phyloP scores from a whole-genome alignment of 176 grass and related monocot species.

The Pontederia paniculata region DNA sequence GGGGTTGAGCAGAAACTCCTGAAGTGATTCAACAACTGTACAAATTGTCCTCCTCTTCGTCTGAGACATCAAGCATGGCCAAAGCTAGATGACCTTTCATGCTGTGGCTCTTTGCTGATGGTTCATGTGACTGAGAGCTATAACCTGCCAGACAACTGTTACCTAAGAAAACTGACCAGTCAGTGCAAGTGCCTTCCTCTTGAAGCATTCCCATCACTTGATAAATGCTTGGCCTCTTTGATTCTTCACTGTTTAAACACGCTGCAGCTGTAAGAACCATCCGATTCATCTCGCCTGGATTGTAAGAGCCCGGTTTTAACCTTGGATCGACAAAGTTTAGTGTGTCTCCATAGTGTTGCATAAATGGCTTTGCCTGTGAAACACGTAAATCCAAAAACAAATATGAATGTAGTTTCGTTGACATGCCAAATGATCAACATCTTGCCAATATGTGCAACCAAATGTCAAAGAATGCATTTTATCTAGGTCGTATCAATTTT shows the following conservation, averaged over 20 bases:
- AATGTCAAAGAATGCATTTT: no score
- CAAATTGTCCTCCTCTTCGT: conserved; percentile 33
- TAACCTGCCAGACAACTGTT: conserved; percentile 36
- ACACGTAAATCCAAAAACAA: not conserved
- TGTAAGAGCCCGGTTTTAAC: conserved; percentile 20
- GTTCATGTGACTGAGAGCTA: conserved; percentile 12
- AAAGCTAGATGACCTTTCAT: conserved; percentile 39
- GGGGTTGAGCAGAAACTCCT: no score
- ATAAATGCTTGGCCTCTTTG: conserved; percentile 27
- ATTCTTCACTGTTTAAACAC: conserved; percentile 29
- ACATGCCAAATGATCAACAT: no score
- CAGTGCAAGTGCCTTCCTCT: conserved; percentile 18
- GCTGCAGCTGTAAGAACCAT: conserved; percentile 26
- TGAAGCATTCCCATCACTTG: conserved; percentile 28
- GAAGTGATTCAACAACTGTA: conserved; percentile 16
- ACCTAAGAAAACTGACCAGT: conserved; percentile 29
- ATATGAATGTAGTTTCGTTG: no score
- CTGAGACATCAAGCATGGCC: conserved; percentile 39
- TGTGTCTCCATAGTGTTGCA: conserved; percentile 23
- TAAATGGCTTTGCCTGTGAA: conserved; percentile 39
- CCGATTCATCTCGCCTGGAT: conserved; percentile 21
- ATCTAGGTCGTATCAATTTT: no score
- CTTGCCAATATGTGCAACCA: no score
- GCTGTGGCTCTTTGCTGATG: conserved; percentile 21
- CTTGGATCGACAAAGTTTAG: conserved; percentile 32